These are phyloP conservation scores for Leccinum ponderosum DNA, from an alignment of 1,284 basidiomycete genomes.

Conservation along the genomic window DNA sequence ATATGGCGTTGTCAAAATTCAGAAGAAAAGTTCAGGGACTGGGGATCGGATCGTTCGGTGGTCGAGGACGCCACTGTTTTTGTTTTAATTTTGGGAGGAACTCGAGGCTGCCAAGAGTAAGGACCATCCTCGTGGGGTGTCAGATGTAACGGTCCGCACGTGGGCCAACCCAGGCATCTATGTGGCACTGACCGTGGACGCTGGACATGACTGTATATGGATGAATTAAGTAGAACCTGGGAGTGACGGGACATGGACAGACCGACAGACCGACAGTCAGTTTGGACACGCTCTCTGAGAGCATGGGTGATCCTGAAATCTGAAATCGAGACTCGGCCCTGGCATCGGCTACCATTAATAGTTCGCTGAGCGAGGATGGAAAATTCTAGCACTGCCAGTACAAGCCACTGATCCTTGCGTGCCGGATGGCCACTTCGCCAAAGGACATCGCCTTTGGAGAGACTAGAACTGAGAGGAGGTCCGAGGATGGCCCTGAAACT, in stretches of 20 bases:
- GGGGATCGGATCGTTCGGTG: not conserved
- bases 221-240: not conserved
- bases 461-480: not conserved
- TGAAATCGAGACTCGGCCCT: not conserved
- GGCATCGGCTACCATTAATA: not conserved
- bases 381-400: not conserved
- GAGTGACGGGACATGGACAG: not conserved
- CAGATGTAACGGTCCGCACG: slow-evolving; percentile 8
- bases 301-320: not conserved
- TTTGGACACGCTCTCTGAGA: not conserved
- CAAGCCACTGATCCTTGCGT: not conserved
- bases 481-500: slow-evolving; percentile 13
- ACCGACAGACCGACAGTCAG: not conserved
- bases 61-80: not conserved
- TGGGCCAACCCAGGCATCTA: not conserved
- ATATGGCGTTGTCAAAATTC: not conserved
- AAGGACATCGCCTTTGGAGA: not conserved
- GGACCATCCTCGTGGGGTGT: slow-evolving; percentile 15
- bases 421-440: not conserved
- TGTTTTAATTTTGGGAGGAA: not conserved
- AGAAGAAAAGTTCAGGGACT: slow-evolving; percentile 9
- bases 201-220: not conserved
- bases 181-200: not conserved
- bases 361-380: not conserved
- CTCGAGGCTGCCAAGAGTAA: not conserved